A percentile compares a stretch with the other conserved stretches of the same genome.
These are phyloP conservation scores for Fomitopsis pinicola DNA, from an alignment of 1,284 basidiomycete genomes.

Conservation along the genomic window DNA sequence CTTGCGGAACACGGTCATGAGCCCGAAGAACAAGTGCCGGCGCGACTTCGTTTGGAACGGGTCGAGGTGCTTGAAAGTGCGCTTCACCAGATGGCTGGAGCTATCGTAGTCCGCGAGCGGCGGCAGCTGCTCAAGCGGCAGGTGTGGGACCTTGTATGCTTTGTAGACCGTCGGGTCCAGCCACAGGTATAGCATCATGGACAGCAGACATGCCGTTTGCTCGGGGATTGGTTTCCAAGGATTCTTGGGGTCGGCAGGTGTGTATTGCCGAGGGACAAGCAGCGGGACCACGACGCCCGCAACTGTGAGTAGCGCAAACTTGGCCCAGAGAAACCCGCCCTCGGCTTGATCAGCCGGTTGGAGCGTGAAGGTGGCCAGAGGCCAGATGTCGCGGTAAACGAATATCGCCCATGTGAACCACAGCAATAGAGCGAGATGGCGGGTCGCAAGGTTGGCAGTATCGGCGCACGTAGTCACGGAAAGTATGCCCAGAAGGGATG, in stretches of 20 bases:
- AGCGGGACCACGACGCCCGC: conserved; percentile 41
- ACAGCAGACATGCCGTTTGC: conserved; percentile 59
- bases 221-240: conserved; percentile 52
- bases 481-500: conserved; percentile 13
- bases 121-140: conserved; percentile 31
- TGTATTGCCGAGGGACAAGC: conserved; percentile 40
- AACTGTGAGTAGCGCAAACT: conserved; percentile 35
- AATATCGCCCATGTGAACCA: conserved; percentile 38
- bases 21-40: conserved; percentile 25
- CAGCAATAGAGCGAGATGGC: conserved; percentile 27
- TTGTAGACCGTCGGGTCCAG: conserved; percentile 33
- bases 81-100: conserved; percentile 34
- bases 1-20: conserved; percentile 20
- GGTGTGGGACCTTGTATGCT: conserved; percentile 24
- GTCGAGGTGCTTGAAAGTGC: conserved; percentile 25
- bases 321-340: conserved; percentile 31
- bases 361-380: conserved; percentile 39
- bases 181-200: conserved; percentile 53
- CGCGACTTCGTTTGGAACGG: conserved; percentile 12
- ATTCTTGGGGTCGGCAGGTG: conserved; percentile 38
- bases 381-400: conserved; percentile 48
- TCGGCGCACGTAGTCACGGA: conserved; percentile 4
- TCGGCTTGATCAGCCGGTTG: conserved; percentile 36
- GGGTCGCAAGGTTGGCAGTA: not conserved
- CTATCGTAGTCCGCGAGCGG: conserved; percentile 42